Base-by-base conservation (phyloP, 2,329 filamentous ascomycete species). In the Sporothrix pseudoabietina region DNA sequence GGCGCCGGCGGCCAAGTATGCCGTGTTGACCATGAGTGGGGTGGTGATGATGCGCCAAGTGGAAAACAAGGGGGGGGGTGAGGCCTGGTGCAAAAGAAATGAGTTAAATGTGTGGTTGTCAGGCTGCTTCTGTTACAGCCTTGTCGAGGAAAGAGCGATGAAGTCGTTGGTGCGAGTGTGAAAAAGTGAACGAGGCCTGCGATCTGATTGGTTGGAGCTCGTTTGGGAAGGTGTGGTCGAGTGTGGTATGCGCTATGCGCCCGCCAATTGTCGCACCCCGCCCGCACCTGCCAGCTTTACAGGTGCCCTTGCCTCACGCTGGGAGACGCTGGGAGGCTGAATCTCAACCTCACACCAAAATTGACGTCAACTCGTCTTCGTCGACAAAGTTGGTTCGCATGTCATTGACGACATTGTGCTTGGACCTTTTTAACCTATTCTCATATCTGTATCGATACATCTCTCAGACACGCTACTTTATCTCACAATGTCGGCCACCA, bases 1-100 rank as follows among this genome's bases (percentile, higher is more conserved):
- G 65, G 94, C 95, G 75, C 96, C 96, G 75, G 91, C 90, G 65
- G 93, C 91, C 77, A 96, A 81, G 77, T 90, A 89, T 75, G 85
- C 82, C 76, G 84, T 66, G 61, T 6, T 12, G 39, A 63, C 47
- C 55, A 55, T 57, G 66, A 12, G 22, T n/a, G 55, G 4, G 4
- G 59, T n/a, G 19, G n/a, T 4, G 8, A 47, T 22, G 1, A 1
- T n/a, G 16, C 26, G 26, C 2, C 26, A 4, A 4, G 8, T 22
- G 26, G 39, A 41, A 55, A 22, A 57, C 26, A 2, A 35, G 35
- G 35, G 35, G 35, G 5, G 8, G 8, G 5, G 2, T 35, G 35
- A 35, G 35, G 39, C 26, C 26, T 26, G 26, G 26, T 3, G 39
- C 3, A 7, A 57, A 70, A 41, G 14, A 55, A 7, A 26, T 55